Base-by-base conservation (phyloP, 345 rosid genomes). In the Camelina laxa region DNA sequence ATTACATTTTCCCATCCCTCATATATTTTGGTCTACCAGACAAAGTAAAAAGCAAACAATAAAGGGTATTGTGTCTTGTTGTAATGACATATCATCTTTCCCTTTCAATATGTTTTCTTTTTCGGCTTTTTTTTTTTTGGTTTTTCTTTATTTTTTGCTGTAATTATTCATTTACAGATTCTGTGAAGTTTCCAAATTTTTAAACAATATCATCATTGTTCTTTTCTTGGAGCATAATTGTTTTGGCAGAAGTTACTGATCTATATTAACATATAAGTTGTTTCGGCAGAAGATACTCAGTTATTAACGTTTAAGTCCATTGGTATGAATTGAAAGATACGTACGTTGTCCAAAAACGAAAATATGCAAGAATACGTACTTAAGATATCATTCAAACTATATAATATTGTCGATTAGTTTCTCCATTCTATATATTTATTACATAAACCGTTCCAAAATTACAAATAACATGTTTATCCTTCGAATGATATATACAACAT, bases 1-100 rank as follows among this genome's bases (percentile, higher is more conserved):
- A 3, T 16, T 58, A 53, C 56, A 51, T 27, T 30, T 41, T 60
- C 30, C 42, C 60, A 76, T 75, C 58, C 49, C 69, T 62, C 36
- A 24, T 12, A 55, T 44, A 47, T 63, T 38, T 56, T 70, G 67
- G 75, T 56, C 55, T 70, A 38, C 60, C n/a, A 70, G 70, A 70
- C 72, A 76, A 65, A 77, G 76, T 22, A 2, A 60, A 77, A 78
- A 60, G 81, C 73, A 72, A 59, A 67, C 63, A 78, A 65, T 72
- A 72, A 71, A 72, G 57, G 49, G 36, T 17, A 70, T 4, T 76
- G 71, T 63, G 80, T 63, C 80, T 56, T 71, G 57, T 70, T 70
- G 63, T 55, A 65, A 24, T 71, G 67, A 65, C 73, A 77, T 65
- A 49, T 72, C 73, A 77, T 71, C 80, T 77, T 65, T 77, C 76